Evolutionary conservation across 1,284 basidiomycete species (phyloP), one percentile per base, ranked within the genome.

Genomic region (Pseudozyma thailandica): DNA sequence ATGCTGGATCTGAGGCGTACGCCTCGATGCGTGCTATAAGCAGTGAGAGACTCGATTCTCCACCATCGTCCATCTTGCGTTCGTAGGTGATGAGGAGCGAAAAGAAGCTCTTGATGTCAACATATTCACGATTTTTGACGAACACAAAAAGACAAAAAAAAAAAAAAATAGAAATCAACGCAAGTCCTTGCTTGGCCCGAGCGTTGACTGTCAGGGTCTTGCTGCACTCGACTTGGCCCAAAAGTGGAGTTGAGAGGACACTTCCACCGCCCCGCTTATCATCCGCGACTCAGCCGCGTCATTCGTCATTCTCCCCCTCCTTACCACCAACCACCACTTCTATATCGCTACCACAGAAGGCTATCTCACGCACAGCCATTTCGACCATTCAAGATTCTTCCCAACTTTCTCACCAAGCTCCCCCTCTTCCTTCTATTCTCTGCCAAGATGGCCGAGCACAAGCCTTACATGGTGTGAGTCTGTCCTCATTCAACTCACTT

Each of bases 381-480:
- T 13, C 9, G 13, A 1, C 6, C 5, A 7, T 38, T 16, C 49
- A 50, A 49, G 15, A 53, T 57, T 27, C 35, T 57, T 12, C 42
- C 50, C 61, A 57, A 43, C 28, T 21, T 64, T 25, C 18, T 57
- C 0, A n/a, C 61, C 46, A 33, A 33, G 23, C 38, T 66, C 45
- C 56, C 50, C 21, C 30, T 51, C n/a, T 28, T 55, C 38, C 39
- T 41, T 12, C 39, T 41, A 4, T 7, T 23, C 18, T 23, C 39
- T 41, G 42, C 51, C 18, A 70, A 47, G 23, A 71, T 74, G 74
- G 55, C 71, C 30, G 59, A 60, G 33, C 45, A 70, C 68, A 72
- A 76, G 54, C 69, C 74, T 37, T 76, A 72, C 52, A 74, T 76
- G 58, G 72, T 77, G 75, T 77, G 56, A 62, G 74, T 63, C 20